These are phyloP conservation scores for Porpolomopsis calyptriformis DNA, from an alignment of 768 basidiomycete genomes.

Conservation along the genomic window DNA sequence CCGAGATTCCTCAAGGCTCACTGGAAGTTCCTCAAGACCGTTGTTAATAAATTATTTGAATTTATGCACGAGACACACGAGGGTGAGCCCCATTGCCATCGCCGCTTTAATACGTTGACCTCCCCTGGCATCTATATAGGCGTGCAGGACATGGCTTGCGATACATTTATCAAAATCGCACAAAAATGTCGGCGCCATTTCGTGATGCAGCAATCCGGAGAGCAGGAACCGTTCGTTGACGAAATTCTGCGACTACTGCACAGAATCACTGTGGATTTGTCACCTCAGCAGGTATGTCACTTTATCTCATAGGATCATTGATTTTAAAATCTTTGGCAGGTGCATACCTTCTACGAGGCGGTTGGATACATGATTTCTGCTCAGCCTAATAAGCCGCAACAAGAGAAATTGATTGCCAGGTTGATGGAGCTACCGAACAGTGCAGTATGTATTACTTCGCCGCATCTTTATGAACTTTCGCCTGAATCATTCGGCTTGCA, in stretches of 20 bases:
- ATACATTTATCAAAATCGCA: constrained; percentile 99
- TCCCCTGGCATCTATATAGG: constrained; percentile 33
- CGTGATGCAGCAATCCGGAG: constrained; percentile 96
- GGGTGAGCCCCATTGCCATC: constrained; percentile 36
- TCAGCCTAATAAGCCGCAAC: constrained; percentile 94
- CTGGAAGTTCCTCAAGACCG: constrained; percentile 99
- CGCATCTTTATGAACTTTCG: background rate
- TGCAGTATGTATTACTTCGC: constrained; percentile 47
- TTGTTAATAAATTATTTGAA: constrained; percentile 98
- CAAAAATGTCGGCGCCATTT: constrained; percentile 98
- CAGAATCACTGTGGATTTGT: constrained; percentile 88
- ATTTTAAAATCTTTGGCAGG: constrained; percentile 25
- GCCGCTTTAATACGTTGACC: constrained; percentile 4
- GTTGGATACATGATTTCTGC: constrained; percentile 99
- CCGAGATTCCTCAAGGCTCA: constrained; percentile 99
- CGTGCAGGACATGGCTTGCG: constrained; percentile 99
- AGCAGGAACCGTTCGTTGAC: constrained; percentile 95
- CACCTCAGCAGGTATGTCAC: constrained; percentile 63
- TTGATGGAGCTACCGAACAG: constrained; percentile 97
- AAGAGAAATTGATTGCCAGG: constrained; percentile 89
- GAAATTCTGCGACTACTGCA: constrained; percentile 90
- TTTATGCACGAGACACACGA: constrained; percentile 99
- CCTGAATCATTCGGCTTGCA: constrained; percentile 21
- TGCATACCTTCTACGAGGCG: constrained; percentile 98
- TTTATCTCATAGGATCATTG: constrained; percentile 11